Percentiles rank a stretch among this genome's conserved stretches.
phyloP scores from a whole-genome alignment of 306 rosid genomes.

The Leucaena leucocephala region DNA sequence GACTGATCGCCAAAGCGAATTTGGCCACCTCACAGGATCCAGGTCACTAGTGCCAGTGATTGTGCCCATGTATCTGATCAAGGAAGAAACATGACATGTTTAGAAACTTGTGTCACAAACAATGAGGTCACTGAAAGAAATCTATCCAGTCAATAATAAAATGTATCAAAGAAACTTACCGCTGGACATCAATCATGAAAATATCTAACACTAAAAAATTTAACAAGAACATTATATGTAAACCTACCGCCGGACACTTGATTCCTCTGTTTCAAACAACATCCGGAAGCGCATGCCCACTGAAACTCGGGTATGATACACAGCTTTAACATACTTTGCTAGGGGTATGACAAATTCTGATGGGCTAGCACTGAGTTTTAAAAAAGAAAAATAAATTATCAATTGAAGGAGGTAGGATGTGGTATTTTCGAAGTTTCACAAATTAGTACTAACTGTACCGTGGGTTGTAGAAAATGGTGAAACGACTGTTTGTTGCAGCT shows the following conservation, averaged over 20 bases:
- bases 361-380: constrained; percentile 81
- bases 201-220: background rate
- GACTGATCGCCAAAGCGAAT: constrained; percentile 98
- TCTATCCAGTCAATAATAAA: constrained; percentile 7
- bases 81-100: constrained; percentile 5
- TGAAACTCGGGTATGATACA: constrained; percentile 91
- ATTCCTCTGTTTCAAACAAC: constrained; percentile 98
- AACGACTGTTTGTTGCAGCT: constrained; percentile 94
- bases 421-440: background rate
- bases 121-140: background rate
- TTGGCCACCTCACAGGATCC: constrained; percentile 82
- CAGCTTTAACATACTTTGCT: constrained; percentile 87
- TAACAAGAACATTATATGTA: constrained; percentile 6
- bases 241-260: constrained; percentile 91
- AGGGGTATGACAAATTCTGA: constrained; percentile 95
- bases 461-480: constrained; percentile 95
- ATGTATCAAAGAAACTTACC: background rate
- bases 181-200: background rate
- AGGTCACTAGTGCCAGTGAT: constrained; percentile 90
- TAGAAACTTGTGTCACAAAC: constrained; percentile 20
- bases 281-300: constrained; percentile 99
- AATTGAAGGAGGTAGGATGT: constrained; percentile 13
- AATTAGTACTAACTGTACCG: constrained; percentile 51
- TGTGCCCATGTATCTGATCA: constrained; percentile 79
- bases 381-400: constrained; percentile 20